Evolutionary conservation across 106 monocot genomes (phyloP).

Genomic region (Dendrobium catenatum): DNA sequence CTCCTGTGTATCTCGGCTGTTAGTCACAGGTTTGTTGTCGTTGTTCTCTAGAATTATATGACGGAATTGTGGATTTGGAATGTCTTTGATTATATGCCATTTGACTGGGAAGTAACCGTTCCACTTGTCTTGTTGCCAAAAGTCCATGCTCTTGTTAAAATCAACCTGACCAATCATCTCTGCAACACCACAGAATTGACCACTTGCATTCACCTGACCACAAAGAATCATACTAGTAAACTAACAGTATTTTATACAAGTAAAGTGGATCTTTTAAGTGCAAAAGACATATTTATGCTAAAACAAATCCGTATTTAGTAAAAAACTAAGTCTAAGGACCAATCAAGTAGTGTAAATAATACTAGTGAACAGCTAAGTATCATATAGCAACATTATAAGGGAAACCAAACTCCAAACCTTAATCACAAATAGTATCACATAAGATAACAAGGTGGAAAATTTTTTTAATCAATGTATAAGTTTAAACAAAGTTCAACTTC

Average conservation of each 20-base stretch:
- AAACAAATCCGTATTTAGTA: not conserved
- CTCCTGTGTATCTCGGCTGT: slow-evolving; percentile 47
- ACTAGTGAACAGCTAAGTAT: too few species aligned
- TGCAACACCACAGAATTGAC: slow-evolving; percentile 64
- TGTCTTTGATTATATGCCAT: slow-evolving; percentile 88
- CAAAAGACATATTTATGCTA: not conserved
- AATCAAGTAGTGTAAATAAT: too few species aligned
- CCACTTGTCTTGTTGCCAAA: slow-evolving; percentile 93
- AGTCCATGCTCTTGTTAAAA: slow-evolving; percentile 67
- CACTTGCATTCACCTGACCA: slow-evolving; percentile 84
- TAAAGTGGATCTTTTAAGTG: not conserved
- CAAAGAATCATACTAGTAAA: not conserved
- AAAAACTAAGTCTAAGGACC: too few species aligned
- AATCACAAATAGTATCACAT: not conserved
- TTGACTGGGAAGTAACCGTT: slow-evolving; percentile 86
- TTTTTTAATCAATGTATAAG: not conserved
- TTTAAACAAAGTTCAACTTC: not conserved
- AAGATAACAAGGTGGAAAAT: not conserved
- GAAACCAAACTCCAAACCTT: not conserved
- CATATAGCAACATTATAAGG: not conserved
- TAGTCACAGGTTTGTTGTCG: slow-evolving; percentile 42
- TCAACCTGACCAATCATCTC: slow-evolving; percentile 81
- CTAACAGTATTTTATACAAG: not conserved
- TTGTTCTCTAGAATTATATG: slow-evolving; percentile 66
- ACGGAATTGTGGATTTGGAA: slow-evolving; percentile 42